Evolutionary conservation across 2,329 filamentous ascomycete genomes (phyloP), one percentile per base, ranked within the genome.

Genomic region (Rhytidhysteron rufulum): DNA sequence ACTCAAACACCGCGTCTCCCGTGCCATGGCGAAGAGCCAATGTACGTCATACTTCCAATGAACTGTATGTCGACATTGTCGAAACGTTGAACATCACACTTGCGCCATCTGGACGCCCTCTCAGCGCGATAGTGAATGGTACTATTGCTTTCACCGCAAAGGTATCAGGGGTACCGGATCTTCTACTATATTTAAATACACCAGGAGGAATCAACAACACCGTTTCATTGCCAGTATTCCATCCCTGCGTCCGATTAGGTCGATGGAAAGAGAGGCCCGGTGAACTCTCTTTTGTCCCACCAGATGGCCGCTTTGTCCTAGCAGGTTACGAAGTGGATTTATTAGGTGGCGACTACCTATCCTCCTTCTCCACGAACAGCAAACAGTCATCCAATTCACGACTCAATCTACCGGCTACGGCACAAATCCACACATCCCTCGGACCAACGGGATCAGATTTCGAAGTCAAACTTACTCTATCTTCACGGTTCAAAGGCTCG

Each of bases 101-200:
- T 31, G 89, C 93, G 0, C 93, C 93, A 0, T 96, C 90, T 0
- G 93, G 93, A 4, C 78, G 89, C 11, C 85, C 91, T 1, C 75
- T 98, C 17, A 83, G 88, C 6, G 91, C 93, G 3, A 84, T 95
- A 49, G 86, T 88, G 11, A 86, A 93, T 53, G 93, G 93, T 13
- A 94, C 88, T 4, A 91, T 98, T 51, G 90, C 88, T 2, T 97
- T 97, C 63, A 97, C 88, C 0, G 84, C 86, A 39, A 96, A 97
- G 61, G 88, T 98, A 30, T 96, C 91, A 1, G 93, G 93, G 4
- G 80, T 97, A 3, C 93, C 93, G 1, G 91, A 98, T 60, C 77
- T 98, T n/a, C 65, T 88, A 15, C 71, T 98, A 8, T 85, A 78
- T 11, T 75, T 98, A 20, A 85, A 84, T 1, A 85, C 87, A 2